A percentile compares a stretch with the other conserved stretches of the same genome.
Conservation (phyloP, 1,284 basidiomycete species). For the Athelia sp. region DNA sequence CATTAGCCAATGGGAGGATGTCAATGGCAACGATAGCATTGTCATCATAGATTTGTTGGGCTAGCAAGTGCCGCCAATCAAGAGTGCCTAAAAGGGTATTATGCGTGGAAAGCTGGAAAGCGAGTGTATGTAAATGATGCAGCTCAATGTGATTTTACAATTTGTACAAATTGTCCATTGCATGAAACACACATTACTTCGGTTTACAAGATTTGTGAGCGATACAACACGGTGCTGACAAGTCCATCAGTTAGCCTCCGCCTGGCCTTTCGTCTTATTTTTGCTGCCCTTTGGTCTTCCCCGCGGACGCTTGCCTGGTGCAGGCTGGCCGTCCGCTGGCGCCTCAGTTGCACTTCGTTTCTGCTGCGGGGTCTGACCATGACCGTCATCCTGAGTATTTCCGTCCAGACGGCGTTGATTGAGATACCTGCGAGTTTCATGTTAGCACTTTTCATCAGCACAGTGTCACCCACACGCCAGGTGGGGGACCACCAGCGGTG, state of each 20-base stretch:
- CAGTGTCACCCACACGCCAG: no score
- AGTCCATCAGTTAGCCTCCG: no score
- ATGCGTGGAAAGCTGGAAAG: background rate
- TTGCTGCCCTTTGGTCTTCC: constrained; percentile 31
- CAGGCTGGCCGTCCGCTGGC: constrained; percentile 14
- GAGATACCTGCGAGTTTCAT: constrained; percentile 17
- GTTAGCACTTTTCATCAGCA: no score
- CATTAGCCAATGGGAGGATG: background rate
- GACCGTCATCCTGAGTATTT: constrained; percentile 4
- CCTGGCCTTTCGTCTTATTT: background rate
- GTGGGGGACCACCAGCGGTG: no score
- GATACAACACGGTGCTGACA: no score
- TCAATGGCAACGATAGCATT: constrained; percentile 7
- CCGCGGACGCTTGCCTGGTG: constrained; percentile 37
- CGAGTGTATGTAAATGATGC: no score
- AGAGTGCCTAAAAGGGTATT: background rate
- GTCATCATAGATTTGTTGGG: no score
- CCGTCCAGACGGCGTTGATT: constrained; percentile 34
- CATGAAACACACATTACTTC: no score
- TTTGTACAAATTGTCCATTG: no score
- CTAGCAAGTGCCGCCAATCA: background rate
- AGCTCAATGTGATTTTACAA: no score
- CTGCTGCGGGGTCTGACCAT: no score
- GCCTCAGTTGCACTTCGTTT: constrained; percentile 20
- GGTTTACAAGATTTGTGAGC: no score